Percentiles rank a stretch among this genome's conserved stretches.
Evolutionary conservation across 257 asterid species (phyloP).

Genomic region (Catharanthus roseus): DNA sequence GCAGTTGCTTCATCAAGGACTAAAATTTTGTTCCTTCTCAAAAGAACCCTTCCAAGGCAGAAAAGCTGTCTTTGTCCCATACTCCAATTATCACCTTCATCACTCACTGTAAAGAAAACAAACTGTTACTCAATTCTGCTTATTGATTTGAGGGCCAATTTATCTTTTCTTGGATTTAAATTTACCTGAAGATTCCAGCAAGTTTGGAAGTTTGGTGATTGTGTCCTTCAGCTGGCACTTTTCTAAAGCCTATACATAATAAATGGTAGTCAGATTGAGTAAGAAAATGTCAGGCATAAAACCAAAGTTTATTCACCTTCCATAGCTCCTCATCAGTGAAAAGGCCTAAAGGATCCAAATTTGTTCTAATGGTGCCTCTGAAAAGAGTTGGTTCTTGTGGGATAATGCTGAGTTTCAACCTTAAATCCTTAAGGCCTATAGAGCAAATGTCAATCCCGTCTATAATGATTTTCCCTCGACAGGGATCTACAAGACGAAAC

Average conservation of each 20-base stretch:
- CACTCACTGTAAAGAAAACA: conserved; percentile 43
- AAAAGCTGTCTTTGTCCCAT: conserved; percentile 90
- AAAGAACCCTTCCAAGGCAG: conserved; percentile 72
- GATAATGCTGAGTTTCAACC: conserved; percentile 66
- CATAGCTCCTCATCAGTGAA: conserved; percentile 68
- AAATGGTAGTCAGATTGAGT: neutral
- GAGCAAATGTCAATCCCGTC: conserved; percentile 64
- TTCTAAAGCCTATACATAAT: conserved; percentile 45
- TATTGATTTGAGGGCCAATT: neutral
- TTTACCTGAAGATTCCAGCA: conserved; percentile 67
- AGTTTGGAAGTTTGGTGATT: conserved; percentile 50
- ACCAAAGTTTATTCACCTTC: conserved; percentile 45
- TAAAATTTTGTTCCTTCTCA: conserved; percentile 52
- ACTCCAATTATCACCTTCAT: conserved; percentile 91
- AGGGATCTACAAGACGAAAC: conserved; percentile 81
- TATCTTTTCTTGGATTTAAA: neutral
- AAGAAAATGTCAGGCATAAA: neutral
- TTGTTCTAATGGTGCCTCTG: conserved; percentile 60
- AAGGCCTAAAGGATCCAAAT: conserved; percentile 72
- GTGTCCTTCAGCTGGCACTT: conserved; percentile 71
- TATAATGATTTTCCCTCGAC: conserved; percentile 41
- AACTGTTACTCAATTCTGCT: no score
- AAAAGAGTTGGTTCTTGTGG: conserved; percentile 92
- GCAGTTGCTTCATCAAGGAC: conserved; percentile 94
- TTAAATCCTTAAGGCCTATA: conserved; percentile 64